Conservation (phyloP, 2,329 filamentous ascomycete species). For the Fusarium sp. region DNA sequence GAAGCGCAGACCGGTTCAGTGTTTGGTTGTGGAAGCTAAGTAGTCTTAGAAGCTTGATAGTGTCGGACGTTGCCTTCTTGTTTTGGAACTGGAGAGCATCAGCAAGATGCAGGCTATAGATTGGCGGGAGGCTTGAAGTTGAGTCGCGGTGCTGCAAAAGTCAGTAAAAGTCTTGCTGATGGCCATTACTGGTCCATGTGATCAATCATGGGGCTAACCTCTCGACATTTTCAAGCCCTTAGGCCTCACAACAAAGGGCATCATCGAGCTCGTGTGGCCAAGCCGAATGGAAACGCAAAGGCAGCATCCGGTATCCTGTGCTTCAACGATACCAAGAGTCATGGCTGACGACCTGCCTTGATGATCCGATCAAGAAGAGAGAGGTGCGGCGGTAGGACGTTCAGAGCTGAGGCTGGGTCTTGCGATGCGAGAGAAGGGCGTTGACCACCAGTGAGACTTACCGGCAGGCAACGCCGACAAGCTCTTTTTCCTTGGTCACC, state of each 20-base stretch:
- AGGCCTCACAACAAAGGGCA: background rate
- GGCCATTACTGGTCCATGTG: no score
- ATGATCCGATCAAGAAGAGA: background rate
- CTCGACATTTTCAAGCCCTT: no score
- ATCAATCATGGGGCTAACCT: background rate
- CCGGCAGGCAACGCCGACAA: background rate
- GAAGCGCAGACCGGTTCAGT: background rate
- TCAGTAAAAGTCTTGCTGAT: background rate
- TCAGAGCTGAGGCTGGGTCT: background rate
- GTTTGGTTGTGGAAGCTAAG: background rate
- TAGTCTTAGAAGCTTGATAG: background rate
- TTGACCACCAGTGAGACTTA: background rate
- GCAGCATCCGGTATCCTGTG: background rate
- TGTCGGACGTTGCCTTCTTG: no score
- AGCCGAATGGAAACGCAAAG: no score
- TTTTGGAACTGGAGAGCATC: background rate
- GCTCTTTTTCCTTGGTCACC: background rate
- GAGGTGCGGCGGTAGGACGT: background rate
- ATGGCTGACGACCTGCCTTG: background rate
- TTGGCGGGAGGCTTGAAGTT: background rate
- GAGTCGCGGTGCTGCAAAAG: background rate
- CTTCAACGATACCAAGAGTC: background rate
- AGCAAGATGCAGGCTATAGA: background rate
- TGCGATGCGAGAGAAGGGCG: background rate
- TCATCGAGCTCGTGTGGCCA: background rate